phyloP scores from a whole-genome alignment of 768 basidiomycete genomes.

The Russula ochroleuca region DNA sequence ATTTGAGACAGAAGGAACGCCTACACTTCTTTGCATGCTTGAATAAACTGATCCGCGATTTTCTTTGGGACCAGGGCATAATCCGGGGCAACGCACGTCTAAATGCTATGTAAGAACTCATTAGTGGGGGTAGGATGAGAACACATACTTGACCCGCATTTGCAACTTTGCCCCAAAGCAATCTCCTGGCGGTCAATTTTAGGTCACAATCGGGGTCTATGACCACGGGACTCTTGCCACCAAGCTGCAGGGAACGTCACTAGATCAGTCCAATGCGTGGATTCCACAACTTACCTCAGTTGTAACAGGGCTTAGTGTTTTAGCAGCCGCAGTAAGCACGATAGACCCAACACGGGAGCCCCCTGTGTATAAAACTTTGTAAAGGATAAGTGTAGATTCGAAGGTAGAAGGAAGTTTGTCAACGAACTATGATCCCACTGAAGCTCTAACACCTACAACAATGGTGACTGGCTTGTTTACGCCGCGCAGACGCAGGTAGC shows the following conservation, averaged over 20 bases:
- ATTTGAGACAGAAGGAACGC: constrained; percentile 22
- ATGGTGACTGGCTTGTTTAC: background rate
- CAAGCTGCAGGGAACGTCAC: constrained; percentile 40
- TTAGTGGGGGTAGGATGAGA: background rate
- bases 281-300: constrained; percentile 41
- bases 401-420: background rate
- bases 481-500: background rate
- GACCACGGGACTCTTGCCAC: constrained; percentile 73
- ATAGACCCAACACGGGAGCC: constrained; percentile 58
- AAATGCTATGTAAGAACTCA: constrained; percentile 24
- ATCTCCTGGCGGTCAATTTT: constrained; percentile 57
- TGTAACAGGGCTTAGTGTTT: constrained; percentile 65
- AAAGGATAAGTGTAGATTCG: constrained; percentile 23
- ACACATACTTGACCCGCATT: constrained; percentile 56
- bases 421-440: constrained; percentile 61
- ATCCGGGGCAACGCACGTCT: constrained; percentile 67
- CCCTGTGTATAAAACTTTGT: constrained; percentile 57
- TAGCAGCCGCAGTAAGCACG: constrained; percentile 69
- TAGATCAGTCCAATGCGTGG: background rate
- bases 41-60: constrained; percentile 39
- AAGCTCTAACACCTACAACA: constrained; percentile 58
- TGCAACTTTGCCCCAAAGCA: constrained; percentile 74
- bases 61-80: constrained; percentile 46
- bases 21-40: constrained; percentile 43
- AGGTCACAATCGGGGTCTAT: constrained; percentile 68